Percentiles rank a stretch among this genome's conserved stretches.
These are phyloP conservation scores for Usnea hakonensis DNA, from an alignment of 495 filamentous ascomycete species.

Conservation along the genomic window DNA sequence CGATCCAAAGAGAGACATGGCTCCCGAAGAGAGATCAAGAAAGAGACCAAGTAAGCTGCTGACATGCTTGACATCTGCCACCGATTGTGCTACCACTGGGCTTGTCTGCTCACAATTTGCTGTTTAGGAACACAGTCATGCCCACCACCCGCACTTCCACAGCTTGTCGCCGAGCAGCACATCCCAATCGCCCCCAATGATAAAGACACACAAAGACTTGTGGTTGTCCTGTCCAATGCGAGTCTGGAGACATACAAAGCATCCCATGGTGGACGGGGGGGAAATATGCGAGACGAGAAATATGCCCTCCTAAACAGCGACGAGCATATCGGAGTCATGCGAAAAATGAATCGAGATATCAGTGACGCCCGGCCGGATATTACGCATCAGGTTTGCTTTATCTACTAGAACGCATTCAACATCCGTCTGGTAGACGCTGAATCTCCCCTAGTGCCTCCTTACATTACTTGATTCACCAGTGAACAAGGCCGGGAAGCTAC, in stretches of 20 bases:
- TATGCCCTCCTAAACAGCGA: constrained; percentile 96
- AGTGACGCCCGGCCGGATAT: constrained; percentile 97
- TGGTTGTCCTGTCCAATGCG: constrained; percentile 94
- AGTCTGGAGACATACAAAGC: constrained; percentile 96
- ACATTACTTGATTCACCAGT: constrained; percentile 95
- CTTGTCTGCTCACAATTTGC: constrained; percentile 5
- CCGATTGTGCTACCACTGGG: not conserved
- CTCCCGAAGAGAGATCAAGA: constrained; percentile 41
- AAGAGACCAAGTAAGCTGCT: constrained; percentile 43
- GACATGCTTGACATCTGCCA: constrained; percentile 23
- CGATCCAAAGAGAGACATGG: constrained; percentile 7
- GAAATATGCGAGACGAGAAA: constrained; percentile 74
- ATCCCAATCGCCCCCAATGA: constrained; percentile 74
- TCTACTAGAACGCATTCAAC: not conserved
- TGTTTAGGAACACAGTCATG: constrained; percentile 76
- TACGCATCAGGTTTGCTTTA: constrained; percentile 77
- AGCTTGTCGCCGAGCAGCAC: constrained; percentile 88
- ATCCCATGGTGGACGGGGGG: constrained; percentile 59
- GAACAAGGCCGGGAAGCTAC: constrained; percentile 94
- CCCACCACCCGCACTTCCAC: constrained; percentile 80
- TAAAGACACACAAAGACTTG: constrained; percentile 80
- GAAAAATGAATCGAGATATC: constrained; percentile 98
- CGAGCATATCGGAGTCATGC: constrained; percentile 97
- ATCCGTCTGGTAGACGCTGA: constrained; percentile 20
- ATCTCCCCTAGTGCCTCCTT: constrained; percentile 70